Evolutionary conservation across 2,329 filamentous ascomycete genomes (phyloP).

Genomic region (Teratosphaeria gauchensis): DNA sequence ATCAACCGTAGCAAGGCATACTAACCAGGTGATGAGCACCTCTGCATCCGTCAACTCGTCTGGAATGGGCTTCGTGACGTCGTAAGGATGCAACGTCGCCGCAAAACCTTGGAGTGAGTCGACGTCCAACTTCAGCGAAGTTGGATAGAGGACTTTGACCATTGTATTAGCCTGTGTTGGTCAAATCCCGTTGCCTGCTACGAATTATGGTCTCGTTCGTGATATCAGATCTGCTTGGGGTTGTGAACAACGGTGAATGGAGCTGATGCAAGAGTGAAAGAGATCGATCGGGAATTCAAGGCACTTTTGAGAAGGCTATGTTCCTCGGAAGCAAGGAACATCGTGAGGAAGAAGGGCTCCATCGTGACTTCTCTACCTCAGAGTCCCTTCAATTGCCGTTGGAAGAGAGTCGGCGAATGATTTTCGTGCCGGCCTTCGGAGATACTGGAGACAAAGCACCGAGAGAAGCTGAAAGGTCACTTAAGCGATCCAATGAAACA

Average conservation of each 20-base stretch:
- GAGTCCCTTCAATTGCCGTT: background rate
- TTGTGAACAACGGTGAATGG: background rate
- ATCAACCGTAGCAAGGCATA: background rate
- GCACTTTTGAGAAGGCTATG: background rate
- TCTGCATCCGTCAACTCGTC: conserved; percentile 50
- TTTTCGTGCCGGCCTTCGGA: background rate
- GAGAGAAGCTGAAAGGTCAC: background rate
- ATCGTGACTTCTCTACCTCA: background rate
- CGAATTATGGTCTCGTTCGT: background rate
- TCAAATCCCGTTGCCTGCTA: background rate
- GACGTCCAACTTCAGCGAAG: conserved; percentile 49
- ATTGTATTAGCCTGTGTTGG: background rate
- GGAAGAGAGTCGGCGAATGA: background rate
- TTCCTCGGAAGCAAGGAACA: background rate
- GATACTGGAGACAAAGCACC: background rate
- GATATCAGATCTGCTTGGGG: background rate
- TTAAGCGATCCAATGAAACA: background rate
- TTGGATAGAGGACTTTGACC: conserved; percentile 60
- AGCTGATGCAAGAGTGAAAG: background rate
- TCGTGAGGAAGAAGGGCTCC: background rate
- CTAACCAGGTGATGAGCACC: conserved; percentile 49
- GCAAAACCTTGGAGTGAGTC: conserved; percentile 49
- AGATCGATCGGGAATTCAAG: background rate
- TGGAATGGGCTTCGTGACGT: conserved; percentile 48
- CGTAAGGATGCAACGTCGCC: conserved; percentile 49